phyloP scores from a whole-genome alignment of 176 grass and related monocot species.

The Eremochloa ophiuroides region DNA sequence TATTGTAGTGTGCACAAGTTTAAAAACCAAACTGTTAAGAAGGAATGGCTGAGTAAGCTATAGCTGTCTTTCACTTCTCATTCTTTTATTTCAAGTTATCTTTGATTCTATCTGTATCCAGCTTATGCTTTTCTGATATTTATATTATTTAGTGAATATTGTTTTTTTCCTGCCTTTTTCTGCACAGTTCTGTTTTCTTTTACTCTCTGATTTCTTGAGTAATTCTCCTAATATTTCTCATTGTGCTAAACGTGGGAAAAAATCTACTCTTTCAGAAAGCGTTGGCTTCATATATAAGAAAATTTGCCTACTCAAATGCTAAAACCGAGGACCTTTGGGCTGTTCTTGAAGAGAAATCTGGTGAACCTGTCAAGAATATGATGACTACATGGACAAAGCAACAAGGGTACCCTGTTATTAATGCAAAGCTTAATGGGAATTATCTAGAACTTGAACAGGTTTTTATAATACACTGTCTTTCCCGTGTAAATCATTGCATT shows the following conservation, averaged over 20 bases:
- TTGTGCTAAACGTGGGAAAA: slow-evolving; percentile 15
- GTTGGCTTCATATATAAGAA: slow-evolving; percentile 76
- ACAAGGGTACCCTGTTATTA: slow-evolving; percentile 85
- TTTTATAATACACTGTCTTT: slow-evolving; percentile 13
- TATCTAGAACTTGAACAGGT: slow-evolving; percentile 78
- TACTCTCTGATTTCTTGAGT: background rate
- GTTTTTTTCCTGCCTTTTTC: background rate
- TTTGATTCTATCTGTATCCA: background rate
- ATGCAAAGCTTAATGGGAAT: slow-evolving; percentile 46
- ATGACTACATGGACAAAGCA: slow-evolving; percentile 94
- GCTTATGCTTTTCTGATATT: background rate
- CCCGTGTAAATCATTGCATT: slow-evolving; percentile 2
- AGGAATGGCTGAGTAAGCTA: background rate
- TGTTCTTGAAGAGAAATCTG: slow-evolving; percentile 81
- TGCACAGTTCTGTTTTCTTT: slow-evolving; percentile 1
- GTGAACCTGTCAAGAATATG: slow-evolving; percentile 76
- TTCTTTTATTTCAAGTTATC: background rate
- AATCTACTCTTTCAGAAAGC: slow-evolving; percentile 51
- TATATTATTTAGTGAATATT: slow-evolving; percentile 1
- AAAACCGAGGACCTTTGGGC: slow-evolving; percentile 95
- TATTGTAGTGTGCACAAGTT: background rate
- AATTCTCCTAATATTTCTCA: background rate
- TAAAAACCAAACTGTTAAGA: slow-evolving; percentile 2
- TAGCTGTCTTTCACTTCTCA: background rate
- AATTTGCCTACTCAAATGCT: slow-evolving; percentile 83